Evolutionary conservation across 768 basidiomycete species (phyloP), one percentile per base, ranked within the genome.

Genomic region (Mrakia gelida): DNA sequence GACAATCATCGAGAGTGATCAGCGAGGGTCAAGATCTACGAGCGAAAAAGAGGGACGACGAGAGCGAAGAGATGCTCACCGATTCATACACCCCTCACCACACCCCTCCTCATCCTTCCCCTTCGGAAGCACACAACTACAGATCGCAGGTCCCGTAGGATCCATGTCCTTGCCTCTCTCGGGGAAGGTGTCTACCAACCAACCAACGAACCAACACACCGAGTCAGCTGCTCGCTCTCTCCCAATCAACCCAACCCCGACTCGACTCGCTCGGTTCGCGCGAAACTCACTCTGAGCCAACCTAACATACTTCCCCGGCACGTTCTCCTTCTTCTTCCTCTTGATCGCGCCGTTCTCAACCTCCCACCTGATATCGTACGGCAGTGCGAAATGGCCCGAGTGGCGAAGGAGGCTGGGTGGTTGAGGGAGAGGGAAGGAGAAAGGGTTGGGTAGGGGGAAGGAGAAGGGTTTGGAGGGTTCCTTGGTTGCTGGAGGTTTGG

Each of bases 1-100:
- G n/a, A n/a, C n/a, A n/a, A n/a, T n/a, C n/a, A n/a, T n/a, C n/a
- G n/a, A n/a, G n/a, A n/a, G n/a, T n/a, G n/a, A n/a, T n/a, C n/a
- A n/a, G n/a, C n/a, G n/a, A n/a, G n/a, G n/a, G n/a, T n/a, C n/a
- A n/a, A n/a, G n/a, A n/a, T n/a, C n/a, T n/a, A n/a, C n/a, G n/a
- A 21, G 6, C 28, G 75, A 52, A 52, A 15, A 28, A 28, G 23
- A 45, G 65, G 45, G 41, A 41, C 3, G 49, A 28, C 5, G 23
- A 34, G n/a, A n/a, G 56, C 41, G 32, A 61, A 52, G 65, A 67
- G 52, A 10, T 16, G 78, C 80, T 59, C 16, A 82, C 78, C 85
- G 81, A 72, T 86, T 85, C 65, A 84, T 81, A 77, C 85, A 86
- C 26, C 80, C 78, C 10, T 85, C 83, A 15, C 81, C 80, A 77